Percentiles rank a stretch among this genome's conserved stretches.
phyloP scores from a whole-genome alignment of 2,329 filamentous ascomycete genomes.

The Fusarium incarnatum region DNA sequence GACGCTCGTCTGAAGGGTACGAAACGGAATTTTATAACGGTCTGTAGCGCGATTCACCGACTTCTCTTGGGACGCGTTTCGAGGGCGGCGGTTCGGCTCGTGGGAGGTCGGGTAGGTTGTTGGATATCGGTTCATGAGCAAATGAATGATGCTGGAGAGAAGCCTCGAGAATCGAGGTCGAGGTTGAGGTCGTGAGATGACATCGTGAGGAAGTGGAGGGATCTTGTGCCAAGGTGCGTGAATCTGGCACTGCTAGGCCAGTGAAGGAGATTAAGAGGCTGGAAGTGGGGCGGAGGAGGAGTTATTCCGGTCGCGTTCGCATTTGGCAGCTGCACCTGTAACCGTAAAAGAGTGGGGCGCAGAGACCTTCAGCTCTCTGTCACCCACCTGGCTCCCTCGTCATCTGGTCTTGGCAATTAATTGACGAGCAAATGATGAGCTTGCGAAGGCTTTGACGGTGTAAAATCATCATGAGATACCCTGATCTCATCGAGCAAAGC shows the following conservation, averaged over 20 bases:
- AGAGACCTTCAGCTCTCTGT: too few relatives aligned
- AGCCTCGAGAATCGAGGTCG: background rate
- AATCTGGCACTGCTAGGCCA: background rate
- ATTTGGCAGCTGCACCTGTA: background rate
- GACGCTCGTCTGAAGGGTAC: slow-evolving; percentile 17
- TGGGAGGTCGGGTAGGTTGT: background rate
- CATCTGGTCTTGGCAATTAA: rapidly evolving
- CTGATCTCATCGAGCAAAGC: background rate
- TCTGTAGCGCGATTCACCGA: slow-evolving; percentile 19
- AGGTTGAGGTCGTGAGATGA: background rate
- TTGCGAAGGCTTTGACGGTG: background rate
- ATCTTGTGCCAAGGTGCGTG: background rate
- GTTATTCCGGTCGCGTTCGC: background rate
- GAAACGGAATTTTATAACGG: slow-evolving; percentile 25
- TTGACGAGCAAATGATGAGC: background rate
- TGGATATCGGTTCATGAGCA: background rate
- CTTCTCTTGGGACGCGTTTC: slow-evolving; percentile 4
- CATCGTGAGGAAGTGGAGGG: background rate
- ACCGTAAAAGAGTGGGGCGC: background rate
- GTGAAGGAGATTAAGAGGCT: slow-evolving; percentile 1
- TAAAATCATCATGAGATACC: background rate
- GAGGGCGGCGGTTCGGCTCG: background rate
- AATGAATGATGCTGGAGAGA: background rate
- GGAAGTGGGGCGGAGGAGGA: background rate
- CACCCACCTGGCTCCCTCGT: background rate